Conservation (phyloP, 768 basidiomycete species). For the Tephrocybe rancida region DNA sequence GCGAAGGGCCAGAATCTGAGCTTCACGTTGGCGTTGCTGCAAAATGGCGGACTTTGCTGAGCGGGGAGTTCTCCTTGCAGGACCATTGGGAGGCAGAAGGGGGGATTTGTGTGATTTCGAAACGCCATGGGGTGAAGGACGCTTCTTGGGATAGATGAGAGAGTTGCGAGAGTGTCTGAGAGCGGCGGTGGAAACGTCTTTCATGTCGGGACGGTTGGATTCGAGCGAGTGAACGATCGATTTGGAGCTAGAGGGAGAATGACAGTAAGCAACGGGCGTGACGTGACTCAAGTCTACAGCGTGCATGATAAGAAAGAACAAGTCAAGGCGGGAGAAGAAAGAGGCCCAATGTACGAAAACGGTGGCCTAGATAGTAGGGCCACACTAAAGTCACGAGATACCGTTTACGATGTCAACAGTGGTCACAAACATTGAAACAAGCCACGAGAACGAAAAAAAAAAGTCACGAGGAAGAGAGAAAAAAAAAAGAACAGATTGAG, state of each 20-base stretch:
- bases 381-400: conserved; percentile 15
- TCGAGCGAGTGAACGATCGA: conserved; percentile 46
- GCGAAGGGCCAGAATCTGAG: conserved; percentile 68
- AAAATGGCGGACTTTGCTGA: conserved; percentile 60
- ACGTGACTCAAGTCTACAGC: conserved; percentile 26
- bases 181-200: conserved; percentile 66
- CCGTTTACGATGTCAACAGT: conserved; percentile 12
- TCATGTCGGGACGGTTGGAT: conserved; percentile 63
- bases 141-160: conserved; percentile 80
- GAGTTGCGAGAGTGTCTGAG: conserved; percentile 64
- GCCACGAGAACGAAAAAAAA: not conserved
- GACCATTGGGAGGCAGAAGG: conserved; percentile 50
- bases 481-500: too few relatives aligned
- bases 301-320: conserved; percentile 17
- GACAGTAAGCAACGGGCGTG: conserved; percentile 22
- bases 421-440: conserved; percentile 4
- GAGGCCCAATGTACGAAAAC: not conserved
- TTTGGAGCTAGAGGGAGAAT: conserved; percentile 37
- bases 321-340: not conserved
- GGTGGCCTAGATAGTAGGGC: not conserved
- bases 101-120: conserved; percentile 67
- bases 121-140: conserved; percentile 81
- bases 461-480: conserved; percentile 10
- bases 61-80: conserved; percentile 64
- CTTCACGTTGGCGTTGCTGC: conserved; percentile 70